Evolutionary conservation across 2,329 filamentous ascomycete species (phyloP).

Genomic region (Amauroascus verrucosus): DNA sequence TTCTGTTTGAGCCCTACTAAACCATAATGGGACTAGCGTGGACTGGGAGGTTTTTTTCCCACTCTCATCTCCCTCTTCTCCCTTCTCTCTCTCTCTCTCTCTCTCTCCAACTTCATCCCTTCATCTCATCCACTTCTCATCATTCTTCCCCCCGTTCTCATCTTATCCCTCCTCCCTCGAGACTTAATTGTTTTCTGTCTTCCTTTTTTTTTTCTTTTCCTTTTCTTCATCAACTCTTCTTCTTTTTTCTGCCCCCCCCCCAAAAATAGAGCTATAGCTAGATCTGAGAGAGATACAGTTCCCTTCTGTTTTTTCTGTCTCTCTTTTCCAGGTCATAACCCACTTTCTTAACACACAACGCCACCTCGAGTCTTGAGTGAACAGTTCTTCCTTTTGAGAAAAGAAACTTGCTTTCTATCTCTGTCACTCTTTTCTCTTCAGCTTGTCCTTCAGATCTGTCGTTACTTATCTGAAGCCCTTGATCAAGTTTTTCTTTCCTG

Average conservation of each 20-base stretch:
- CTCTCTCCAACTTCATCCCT: conserved; percentile 5
- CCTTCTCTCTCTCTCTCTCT: conserved; percentile 2
- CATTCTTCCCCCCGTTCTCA: neutral
- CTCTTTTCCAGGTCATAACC: conserved; percentile 2
- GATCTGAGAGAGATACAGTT: conserved; percentile 4
- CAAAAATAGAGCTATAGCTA: neutral
- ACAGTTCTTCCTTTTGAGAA: neutral
- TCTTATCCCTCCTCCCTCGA: too few species aligned
- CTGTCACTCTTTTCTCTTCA: conserved; percentile 2
- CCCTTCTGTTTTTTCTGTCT: conserved; percentile 2
- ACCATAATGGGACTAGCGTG: neutral
- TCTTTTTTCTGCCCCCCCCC: neutral
- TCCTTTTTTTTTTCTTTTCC: conserved; percentile 2
- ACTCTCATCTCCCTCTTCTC: neutral
- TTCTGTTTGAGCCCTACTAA: neutral
- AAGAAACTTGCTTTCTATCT: neutral
- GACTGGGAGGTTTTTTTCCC: too few species aligned
- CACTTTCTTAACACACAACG: conserved; percentile 3
- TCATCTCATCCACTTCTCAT: neutral
- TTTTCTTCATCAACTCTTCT: conserved; percentile 4
- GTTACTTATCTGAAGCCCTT: neutral
- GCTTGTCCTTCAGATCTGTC: neutral
- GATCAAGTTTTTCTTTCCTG: too few species aligned
- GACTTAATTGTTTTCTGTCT: too few species aligned
- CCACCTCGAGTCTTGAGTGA: conserved; percentile 9